Percentiles rank a stretch among this genome's conserved stretches.
phyloP scores from a whole-genome alignment of 495 filamentous ascomycete species.

The Daldinia grandis region DNA sequence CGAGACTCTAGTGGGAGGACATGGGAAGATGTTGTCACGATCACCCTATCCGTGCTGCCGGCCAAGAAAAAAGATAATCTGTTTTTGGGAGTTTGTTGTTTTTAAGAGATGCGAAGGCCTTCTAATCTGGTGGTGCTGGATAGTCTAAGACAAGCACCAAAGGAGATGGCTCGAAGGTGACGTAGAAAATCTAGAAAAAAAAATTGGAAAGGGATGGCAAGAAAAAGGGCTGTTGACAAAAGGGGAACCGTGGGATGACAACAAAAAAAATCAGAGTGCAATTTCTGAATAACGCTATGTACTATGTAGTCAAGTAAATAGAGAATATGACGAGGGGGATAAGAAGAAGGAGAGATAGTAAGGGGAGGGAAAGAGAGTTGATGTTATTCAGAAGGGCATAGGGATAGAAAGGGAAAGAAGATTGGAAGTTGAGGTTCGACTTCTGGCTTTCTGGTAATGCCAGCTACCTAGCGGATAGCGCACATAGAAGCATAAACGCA shows the following conservation, averaged over 20 bases:
- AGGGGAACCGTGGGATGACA: conserved; percentile 40
- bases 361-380: conserved; percentile 49
- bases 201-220: conserved; percentile 39
- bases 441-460: conserved; percentile 23
- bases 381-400: conserved; percentile 52
- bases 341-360: conserved; percentile 46
- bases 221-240: conserved; percentile 41
- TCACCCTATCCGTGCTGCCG: conserved; percentile 41
- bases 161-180: conserved; percentile 33
- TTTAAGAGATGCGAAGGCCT: conserved; percentile 32
- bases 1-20: conserved; percentile 40
- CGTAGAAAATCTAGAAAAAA: conserved; percentile 12
- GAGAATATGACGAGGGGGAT: conserved; percentile 42
- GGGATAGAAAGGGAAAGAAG: conserved; percentile 48
- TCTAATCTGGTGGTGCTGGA: conserved; percentile 19
- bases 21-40: conserved; percentile 44
- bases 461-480: conserved; percentile 25
- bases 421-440: conserved; percentile 45
- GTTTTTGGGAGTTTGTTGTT: conserved; percentile 31
- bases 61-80: conserved; percentile 32
- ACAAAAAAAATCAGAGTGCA: conserved; percentile 46
- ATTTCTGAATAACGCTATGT: conserved; percentile 49
- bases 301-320: conserved; percentile 45
- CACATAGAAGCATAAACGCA: neutral
- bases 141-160: conserved; percentile 28